Conservation (phyloP, 176 grass and related monocot genomes). For the Elaeis guineensis region DNA sequence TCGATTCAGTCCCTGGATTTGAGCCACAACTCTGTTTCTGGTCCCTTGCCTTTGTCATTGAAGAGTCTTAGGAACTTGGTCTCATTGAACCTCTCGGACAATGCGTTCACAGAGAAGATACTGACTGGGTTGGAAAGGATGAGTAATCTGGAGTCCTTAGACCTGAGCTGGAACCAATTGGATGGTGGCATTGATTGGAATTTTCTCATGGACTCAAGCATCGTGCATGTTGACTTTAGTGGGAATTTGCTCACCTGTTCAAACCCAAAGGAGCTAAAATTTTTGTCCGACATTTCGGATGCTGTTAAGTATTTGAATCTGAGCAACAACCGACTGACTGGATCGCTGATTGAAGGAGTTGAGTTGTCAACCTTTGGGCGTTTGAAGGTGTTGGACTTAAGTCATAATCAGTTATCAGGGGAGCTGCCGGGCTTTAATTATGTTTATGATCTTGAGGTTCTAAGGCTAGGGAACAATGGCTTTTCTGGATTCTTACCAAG, state of each 20-base stretch:
- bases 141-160: conserved; percentile 54
- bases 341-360: conserved; percentile 79
- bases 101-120: conserved; percentile 73
- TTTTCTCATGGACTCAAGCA: conserved; percentile 73
- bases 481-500: conserved; percentile 87
- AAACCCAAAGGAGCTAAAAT: conserved; percentile 73
- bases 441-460: conserved; percentile 95
- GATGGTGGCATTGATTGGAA: conserved; percentile 88
- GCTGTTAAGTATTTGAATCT: conserved; percentile 79
- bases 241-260: conserved; percentile 71
- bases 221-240: conserved; percentile 81
- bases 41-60: conserved; percentile 37
- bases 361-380: conserved; percentile 86
- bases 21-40: conserved; percentile 66
- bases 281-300: conserved; percentile 83
- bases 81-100: conserved; percentile 60
- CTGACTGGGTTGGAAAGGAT: conserved; percentile 59
- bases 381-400: conserved; percentile 92
- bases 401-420: conserved; percentile 71
- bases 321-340: conserved; percentile 74
- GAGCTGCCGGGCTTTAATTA: conserved; percentile 98
- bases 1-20: conserved; percentile 78
- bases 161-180: conserved; percentile 87
- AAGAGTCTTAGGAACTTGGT: conserved; percentile 61
- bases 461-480: conserved; percentile 67